Evolutionary conservation across 768 basidiomycete species (phyloP).

Genomic region (Basidioascus undulatus): DNA sequence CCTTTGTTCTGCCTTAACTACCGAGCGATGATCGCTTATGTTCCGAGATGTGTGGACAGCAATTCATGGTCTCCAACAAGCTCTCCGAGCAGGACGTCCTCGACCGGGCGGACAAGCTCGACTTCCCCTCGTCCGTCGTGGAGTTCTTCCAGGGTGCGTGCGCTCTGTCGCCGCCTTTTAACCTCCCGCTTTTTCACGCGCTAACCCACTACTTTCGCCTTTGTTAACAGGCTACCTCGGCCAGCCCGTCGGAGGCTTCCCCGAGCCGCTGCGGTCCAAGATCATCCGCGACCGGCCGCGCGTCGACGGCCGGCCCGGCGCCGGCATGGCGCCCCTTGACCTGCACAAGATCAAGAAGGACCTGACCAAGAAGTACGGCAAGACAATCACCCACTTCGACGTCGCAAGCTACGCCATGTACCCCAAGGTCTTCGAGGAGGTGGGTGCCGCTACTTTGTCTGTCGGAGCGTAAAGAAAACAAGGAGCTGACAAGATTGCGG

Average conservation of each 20-base stretch:
- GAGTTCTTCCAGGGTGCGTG: too few relatives aligned
- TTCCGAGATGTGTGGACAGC: too few relatives aligned
- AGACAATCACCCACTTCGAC: constrained; percentile 77
- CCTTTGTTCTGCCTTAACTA: too few relatives aligned
- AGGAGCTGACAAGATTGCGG: too few relatives aligned
- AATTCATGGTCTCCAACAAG: constrained; percentile 79
- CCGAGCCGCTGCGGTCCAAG: constrained; percentile 73
- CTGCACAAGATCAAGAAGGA: constrained; percentile 78
- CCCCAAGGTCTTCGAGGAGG: constrained; percentile 88
- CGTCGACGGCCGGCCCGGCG: constrained; percentile 82
- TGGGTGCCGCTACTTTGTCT: too few relatives aligned
- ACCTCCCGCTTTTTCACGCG: neutral
- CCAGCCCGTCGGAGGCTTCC: constrained; percentile 94
- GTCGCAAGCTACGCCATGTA: constrained; percentile 96
- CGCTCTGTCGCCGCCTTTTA: neutral
- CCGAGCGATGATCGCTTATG: too few relatives aligned
- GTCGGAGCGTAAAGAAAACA: too few relatives aligned
- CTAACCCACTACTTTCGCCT: neutral
- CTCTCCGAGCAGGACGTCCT: constrained; percentile 68
- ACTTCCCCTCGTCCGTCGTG: constrained; percentile 90
- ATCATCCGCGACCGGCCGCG: constrained; percentile 82
- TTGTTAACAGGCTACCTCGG: constrained; percentile 99
- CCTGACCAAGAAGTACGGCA: constrained; percentile 77
- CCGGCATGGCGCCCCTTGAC: constrained; percentile 62
- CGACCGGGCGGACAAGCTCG: constrained; percentile 61